These are phyloP conservation scores for Penicillium dipodomyicola DNA, from an alignment of 495 filamentous ascomycete species.

Conservation along the genomic window DNA sequence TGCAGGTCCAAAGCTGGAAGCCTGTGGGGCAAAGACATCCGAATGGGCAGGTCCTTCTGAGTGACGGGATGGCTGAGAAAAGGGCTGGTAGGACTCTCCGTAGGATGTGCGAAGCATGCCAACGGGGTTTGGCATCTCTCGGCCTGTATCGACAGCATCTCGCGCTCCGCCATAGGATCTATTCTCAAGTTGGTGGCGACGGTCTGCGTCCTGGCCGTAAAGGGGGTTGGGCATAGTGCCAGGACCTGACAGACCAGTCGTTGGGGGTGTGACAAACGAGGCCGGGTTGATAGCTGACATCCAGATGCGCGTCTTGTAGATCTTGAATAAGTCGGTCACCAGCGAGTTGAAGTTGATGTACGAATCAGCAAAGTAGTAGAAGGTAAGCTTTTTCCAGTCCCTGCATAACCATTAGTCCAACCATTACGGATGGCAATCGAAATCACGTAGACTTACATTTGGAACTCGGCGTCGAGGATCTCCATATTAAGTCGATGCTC, in stretches of 20 bases:
- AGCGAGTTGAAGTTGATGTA: conserved; percentile 99
- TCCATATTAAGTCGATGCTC: conserved; percentile 97
- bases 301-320: conserved; percentile 99
- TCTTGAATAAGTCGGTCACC: conserved; percentile 96
- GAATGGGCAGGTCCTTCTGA: conserved; percentile 22
- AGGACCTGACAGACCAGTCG: conserved; percentile 58
- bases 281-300: conserved; percentile 99
- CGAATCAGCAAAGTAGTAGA: conserved; percentile 96
- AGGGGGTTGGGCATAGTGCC: conserved; percentile 29
- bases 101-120: conserved; percentile 38
- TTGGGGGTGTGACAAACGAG: conserved; percentile 81
- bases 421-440: background rate
- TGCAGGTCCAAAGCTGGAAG: conserved; percentile 31
- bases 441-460: conserved; percentile 67
- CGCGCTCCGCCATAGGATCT: conserved; percentile 30
- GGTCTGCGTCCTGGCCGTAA: conserved; percentile 39
- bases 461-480: conserved; percentile 98
- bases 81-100: conserved; percentile 39
- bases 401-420: conserved; percentile 43
- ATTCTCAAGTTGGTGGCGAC: conserved; percentile 36
- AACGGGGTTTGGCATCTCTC: conserved; percentile 35
- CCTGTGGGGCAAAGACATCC: conserved; percentile 41
- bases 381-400: conserved; percentile 98
- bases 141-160: conserved; percentile 31
- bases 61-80: conserved; percentile 33